A percentile compares a stretch with the other conserved stretches of the same genome.
Evolutionary conservation across 2,329 filamentous ascomycete genomes (phyloP).

Genomic region (Microdochium nivale): DNA sequence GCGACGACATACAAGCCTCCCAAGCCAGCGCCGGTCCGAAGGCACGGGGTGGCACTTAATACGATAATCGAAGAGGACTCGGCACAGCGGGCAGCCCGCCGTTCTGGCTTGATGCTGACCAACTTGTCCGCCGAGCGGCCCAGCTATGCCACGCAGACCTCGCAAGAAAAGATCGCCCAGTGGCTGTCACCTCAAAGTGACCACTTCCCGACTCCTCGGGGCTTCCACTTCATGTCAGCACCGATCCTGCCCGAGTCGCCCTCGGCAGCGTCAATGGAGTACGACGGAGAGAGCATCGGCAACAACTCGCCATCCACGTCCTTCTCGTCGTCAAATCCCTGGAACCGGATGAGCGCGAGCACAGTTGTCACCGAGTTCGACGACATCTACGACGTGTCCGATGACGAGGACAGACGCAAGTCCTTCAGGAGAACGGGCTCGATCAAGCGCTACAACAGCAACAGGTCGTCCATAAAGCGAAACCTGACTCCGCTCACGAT

Average conservation of each 20-base stretch:
- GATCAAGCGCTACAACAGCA: constrained; percentile 24
- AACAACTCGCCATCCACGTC: constrained; percentile 36
- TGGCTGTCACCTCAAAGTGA: constrained; percentile 53
- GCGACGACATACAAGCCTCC: constrained; percentile 33
- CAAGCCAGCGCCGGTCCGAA: constrained; percentile 48
- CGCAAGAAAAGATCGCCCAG: constrained; percentile 43
- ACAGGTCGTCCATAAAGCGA: constrained; percentile 27
- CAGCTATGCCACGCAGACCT: constrained; percentile 13
- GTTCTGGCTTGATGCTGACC: constrained; percentile 17
- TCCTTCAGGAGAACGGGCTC: constrained; percentile 34
- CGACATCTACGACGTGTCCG: constrained; percentile 79
- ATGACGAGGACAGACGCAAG: constrained; percentile 54
- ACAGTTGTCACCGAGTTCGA: constrained; percentile 70
- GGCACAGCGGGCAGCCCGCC: constrained; percentile 22
- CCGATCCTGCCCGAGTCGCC: constrained; percentile 54
- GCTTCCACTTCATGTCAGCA: constrained; percentile 54
- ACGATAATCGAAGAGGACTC: constrained; percentile 54
- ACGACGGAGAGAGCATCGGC: constrained; percentile 29
- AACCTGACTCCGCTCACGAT: constrained; percentile 44
- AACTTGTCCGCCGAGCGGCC: constrained; percentile 9
- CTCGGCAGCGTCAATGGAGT: constrained; percentile 34
- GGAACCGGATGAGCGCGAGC: constrained; percentile 55
- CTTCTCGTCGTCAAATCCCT: constrained; percentile 40
- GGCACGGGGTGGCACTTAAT: constrained; percentile 47
- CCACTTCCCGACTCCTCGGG: constrained; percentile 66